phyloP scores from a whole-genome alignment of 768 basidiomycete genomes.

The Rhizopogon rudus region DNA sequence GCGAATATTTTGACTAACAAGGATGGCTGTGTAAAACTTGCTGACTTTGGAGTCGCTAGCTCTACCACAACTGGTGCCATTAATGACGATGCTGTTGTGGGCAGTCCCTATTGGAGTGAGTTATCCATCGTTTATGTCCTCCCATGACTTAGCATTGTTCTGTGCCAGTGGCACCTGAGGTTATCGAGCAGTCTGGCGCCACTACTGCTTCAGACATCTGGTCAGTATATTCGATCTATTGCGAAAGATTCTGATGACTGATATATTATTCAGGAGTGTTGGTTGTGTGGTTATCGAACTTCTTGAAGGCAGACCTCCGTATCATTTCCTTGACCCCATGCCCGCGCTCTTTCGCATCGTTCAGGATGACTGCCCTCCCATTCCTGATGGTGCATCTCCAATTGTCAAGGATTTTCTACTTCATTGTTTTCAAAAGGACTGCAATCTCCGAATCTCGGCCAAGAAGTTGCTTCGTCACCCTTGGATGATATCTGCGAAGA shows the following conservation, averaged over 20 bases:
- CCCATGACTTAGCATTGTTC: slow-evolving; percentile 5
- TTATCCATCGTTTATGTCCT: slow-evolving; percentile 12
- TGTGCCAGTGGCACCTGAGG: slow-evolving; percentile 88
- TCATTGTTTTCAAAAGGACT: slow-evolving; percentile 98
- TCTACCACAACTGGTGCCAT: slow-evolving; percentile 69
- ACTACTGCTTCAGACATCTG: slow-evolving; percentile 98
- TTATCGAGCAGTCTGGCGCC: slow-evolving; percentile 96
- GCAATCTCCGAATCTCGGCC: slow-evolving; percentile 89
- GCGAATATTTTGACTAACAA: slow-evolving; percentile 98
- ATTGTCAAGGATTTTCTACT: slow-evolving; percentile 96
- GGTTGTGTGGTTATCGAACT: slow-evolving; percentile 98
- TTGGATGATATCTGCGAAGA: slow-evolving; percentile 89
- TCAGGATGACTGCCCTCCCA: slow-evolving; percentile 94
- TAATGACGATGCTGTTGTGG: slow-evolving; percentile 89
- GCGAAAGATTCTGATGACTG: background rate
- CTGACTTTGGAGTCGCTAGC: slow-evolving; percentile 96
- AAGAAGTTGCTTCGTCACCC: slow-evolving; percentile 90
- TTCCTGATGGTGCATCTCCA: slow-evolving; percentile 92
- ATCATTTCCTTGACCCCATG: slow-evolving; percentile 96
- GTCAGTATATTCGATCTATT: slow-evolving; percentile 31
- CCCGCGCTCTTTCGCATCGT: slow-evolving; percentile 98
- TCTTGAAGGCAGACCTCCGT: slow-evolving; percentile 84
- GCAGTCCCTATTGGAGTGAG: slow-evolving; percentile 98
- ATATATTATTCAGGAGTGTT: slow-evolving; percentile 52
- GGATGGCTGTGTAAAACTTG: slow-evolving; percentile 97